Evolutionary conservation across 2,329 filamentous ascomycete genomes (phyloP).

Genomic region (Botrytis sinoallii): DNA sequence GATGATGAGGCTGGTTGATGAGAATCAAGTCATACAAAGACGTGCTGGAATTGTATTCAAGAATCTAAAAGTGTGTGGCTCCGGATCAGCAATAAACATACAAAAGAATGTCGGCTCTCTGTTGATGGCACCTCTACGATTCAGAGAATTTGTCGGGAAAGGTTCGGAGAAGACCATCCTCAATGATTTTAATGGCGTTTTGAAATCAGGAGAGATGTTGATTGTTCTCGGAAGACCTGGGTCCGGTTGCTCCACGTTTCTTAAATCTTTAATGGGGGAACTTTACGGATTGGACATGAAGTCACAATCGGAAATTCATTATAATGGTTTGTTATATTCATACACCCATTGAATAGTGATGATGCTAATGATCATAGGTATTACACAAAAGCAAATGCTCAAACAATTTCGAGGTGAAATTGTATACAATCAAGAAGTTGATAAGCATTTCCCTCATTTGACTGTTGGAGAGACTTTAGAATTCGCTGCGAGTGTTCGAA

Average conservation of each 20-base stretch:
- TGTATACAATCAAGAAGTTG: constrained; percentile 73
- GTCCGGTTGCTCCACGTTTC: constrained; percentile 61
- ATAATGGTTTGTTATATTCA: constrained; percentile 59
- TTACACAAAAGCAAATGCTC: constrained; percentile 49
- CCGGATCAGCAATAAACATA: constrained; percentile 63
- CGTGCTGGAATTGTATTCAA: constrained; percentile 61
- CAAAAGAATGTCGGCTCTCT: constrained; percentile 64
- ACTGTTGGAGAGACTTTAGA: constrained; percentile 71
- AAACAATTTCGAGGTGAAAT: constrained; percentile 62
- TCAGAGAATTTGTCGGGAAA: constrained; percentile 54
- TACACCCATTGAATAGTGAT: constrained; percentile 48
- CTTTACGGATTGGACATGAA: constrained; percentile 55
- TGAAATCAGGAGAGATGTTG: constrained; percentile 64
- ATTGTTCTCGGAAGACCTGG: constrained; percentile 66
- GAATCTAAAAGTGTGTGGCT: constrained; percentile 64
- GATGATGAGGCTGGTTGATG: constrained; percentile 46
- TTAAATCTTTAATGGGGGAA: constrained; percentile 60
- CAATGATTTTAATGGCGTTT: constrained; percentile 59
- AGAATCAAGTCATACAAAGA: constrained; percentile 52
- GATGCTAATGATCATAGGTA: constrained; percentile 45
- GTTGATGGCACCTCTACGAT: constrained; percentile 54
- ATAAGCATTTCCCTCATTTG: constrained; percentile 73
- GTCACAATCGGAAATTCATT: constrained; percentile 53
- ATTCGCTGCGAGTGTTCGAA: constrained; percentile 68
- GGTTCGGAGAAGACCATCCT: constrained; percentile 57